Percentiles rank a stretch among this genome's conserved stretches.
Evolutionary conservation across 1,284 basidiomycete genomes (phyloP).

Genomic region (Sanghuangporus baumii): DNA sequence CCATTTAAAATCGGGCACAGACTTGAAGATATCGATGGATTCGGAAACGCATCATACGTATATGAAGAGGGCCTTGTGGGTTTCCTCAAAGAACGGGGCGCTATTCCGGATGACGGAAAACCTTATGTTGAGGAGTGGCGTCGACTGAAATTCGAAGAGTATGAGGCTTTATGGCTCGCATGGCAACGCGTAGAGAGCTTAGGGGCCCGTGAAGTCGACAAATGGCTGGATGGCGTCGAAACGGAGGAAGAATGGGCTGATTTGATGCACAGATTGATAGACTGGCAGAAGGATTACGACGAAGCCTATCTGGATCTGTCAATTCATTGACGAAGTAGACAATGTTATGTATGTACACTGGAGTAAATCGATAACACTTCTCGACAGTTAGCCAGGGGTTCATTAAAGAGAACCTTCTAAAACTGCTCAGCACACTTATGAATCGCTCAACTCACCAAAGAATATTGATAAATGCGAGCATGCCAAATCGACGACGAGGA

Average conservation of each 20-base stretch:
- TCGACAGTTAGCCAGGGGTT: too few relatives aligned
- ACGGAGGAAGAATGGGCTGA: slow-evolving; percentile 44
- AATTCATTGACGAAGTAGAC: neutral
- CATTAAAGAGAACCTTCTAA: too few relatives aligned
- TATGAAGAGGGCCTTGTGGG: slow-evolving; percentile 45
- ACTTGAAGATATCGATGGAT: slow-evolving; percentile 29
- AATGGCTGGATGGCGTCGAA: slow-evolving; percentile 34
- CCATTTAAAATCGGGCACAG: slow-evolving; percentile 46
- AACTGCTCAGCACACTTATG: too few relatives aligned
- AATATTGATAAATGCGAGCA: too few relatives aligned
- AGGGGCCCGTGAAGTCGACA: slow-evolving; percentile 25
- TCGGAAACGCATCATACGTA: slow-evolving; percentile 30
- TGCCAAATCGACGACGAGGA: too few relatives aligned
- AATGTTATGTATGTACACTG: neutral
- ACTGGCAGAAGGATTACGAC: slow-evolving; percentile 39
- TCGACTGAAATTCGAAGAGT: slow-evolving; percentile 30
- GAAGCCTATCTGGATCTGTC: neutral
- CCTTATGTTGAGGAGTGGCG: slow-evolving; percentile 48
- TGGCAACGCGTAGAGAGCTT: slow-evolving; percentile 40
- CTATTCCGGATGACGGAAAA: slow-evolving; percentile 35
- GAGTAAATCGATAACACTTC: too few relatives aligned
- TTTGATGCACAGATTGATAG: slow-evolving; percentile 39
- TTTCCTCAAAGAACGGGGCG: slow-evolving; percentile 37
- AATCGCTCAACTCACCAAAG: too few relatives aligned
- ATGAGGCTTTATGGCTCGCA: slow-evolving; percentile 32